These are phyloP conservation scores for Pythium rishiriense DNA, from an alignment of 352 stramenopile species.

Conservation along the genomic window DNA sequence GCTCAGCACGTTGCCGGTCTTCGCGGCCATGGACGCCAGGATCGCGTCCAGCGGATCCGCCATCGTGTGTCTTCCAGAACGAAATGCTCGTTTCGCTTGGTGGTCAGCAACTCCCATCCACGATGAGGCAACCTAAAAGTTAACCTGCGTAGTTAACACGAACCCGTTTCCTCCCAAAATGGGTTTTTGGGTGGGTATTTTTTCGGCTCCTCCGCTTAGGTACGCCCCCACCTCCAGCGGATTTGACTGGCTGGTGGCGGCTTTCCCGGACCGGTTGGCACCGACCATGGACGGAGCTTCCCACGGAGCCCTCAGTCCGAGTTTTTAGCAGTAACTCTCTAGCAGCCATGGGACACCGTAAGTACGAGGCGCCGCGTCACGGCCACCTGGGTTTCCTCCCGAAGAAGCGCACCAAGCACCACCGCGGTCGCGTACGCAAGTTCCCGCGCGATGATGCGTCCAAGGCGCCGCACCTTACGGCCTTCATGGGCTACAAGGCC, in stretches of 20 bases:
- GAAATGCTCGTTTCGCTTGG: not conserved
- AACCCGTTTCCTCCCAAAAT: not conserved
- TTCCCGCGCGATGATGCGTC: slow-evolving; percentile 98
- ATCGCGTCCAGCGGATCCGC: slow-evolving; percentile 69
- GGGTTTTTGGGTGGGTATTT: not conserved
- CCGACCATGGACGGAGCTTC: no score
- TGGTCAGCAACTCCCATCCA: not conserved
- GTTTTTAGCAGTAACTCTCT: slow-evolving; percentile 88
- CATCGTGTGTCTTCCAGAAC: no score
- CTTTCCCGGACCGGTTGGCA: not conserved
- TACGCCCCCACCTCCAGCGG: not conserved
- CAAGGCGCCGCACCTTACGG: slow-evolving; percentile 97
- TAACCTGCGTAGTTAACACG: slow-evolving; percentile 4
- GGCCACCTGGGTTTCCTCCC: slow-evolving; percentile 99
- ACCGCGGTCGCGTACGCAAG: slow-evolving; percentile 97
- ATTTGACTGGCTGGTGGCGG: slow-evolving; percentile 13
- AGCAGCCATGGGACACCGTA: slow-evolving; percentile 95
- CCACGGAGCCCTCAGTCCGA: slow-evolving; percentile 72
- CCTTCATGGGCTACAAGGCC: slow-evolving; percentile 99
- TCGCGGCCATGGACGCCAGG: slow-evolving; percentile 75
- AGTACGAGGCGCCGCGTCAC: slow-evolving; percentile 97
- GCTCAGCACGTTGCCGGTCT: slow-evolving; percentile 65
- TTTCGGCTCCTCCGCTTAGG: not conserved
- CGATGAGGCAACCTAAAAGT: not conserved
- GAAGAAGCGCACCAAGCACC: slow-evolving; percentile 99